Base-by-base conservation (phyloP, 192 early-diverging fungal genomes). In the Thamnidium elegans region DNA sequence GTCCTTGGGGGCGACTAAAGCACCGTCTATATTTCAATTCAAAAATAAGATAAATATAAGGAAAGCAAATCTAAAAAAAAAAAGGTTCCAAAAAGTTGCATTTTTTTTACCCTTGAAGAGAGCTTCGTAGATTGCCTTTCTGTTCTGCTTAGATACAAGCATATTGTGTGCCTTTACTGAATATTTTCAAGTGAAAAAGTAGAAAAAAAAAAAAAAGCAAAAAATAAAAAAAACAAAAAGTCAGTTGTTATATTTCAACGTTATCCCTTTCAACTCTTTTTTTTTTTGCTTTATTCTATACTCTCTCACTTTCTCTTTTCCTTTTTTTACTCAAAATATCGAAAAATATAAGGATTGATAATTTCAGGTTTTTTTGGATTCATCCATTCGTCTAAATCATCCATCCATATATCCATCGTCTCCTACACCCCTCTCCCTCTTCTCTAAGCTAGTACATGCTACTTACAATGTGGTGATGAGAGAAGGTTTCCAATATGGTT, bases 1-100 rank as follows among this genome's bases (percentile, higher is more conserved):
- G 89, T 99, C 95, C 88, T 99, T 99, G 86, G 96, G 90, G 79
- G 95, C 97, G 62, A 97, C 95, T 75, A 99, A 83, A 74, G 95
- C 95, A 71, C 97, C 97, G 80, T 99, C 97, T 86, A 69, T 21
- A 51, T 50, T 20, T 20, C 19, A 58, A 44, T 21, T 23, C 39
- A 20, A 30, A 46, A 63, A 46, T 34, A 19, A 20, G 26, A 36
- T 21, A 65, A 64, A 65, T 26, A 26, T 26, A 26, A 26, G 26
- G 26, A 26, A 26, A 26, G 26, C 26, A 26, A 26, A 26, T 26
- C 26, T 26, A 26, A 26, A 26, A 26, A 26, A n/a, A 26, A 66
- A 58, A 50, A 36, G 43, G 7, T 50, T 23, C 10, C 45, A 30
- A 31, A 53, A 53, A 30, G 53, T 32, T 26, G 10, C 4, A 11